Conservation (phyloP, 148 eudicot species). For the Rhododendron vialii region DNA sequence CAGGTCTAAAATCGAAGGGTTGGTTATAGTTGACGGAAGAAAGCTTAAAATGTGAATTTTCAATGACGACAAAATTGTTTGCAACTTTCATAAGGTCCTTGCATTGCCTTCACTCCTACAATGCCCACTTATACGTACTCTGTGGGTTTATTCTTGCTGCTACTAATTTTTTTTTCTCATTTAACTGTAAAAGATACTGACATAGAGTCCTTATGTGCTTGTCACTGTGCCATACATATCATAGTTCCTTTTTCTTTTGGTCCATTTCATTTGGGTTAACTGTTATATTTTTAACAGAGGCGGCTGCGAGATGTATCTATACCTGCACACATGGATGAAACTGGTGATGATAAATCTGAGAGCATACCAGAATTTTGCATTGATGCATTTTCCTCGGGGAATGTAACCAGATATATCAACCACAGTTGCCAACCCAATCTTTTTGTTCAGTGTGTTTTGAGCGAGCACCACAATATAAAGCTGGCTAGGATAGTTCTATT, state of each 20-base stretch:
- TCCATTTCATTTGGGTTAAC: background rate
- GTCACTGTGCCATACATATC: background rate
- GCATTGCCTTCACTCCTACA: no score
- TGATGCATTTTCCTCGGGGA: constrained; percentile 62
- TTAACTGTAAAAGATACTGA: background rate
- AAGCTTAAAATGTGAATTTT: background rate
- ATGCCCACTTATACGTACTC: background rate
- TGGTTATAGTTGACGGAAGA: background rate
- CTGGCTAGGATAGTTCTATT: constrained; percentile 65
- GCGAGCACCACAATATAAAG: constrained; percentile 52
- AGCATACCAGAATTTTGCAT: constrained; percentile 55
- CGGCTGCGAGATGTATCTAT: constrained; percentile 48
- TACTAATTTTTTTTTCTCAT: background rate
- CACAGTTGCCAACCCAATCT: constrained; percentile 85
- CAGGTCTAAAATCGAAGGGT: background rate
- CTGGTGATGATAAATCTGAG: constrained; percentile 33
- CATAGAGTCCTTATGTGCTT: background rate
- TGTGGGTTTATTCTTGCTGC: background rate
- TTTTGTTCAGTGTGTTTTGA: constrained; percentile 73
- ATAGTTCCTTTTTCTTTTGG: background rate
- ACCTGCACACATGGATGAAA: constrained; percentile 28
- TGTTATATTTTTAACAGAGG: constrained; percentile 32
- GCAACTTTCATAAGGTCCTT: background rate
- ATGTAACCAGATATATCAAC: constrained; percentile 65
- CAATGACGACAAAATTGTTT: background rate